These are phyloP conservation scores for Ramalina peruviana DNA, from an alignment of 495 filamentous ascomycete species.

Conservation along the genomic window DNA sequence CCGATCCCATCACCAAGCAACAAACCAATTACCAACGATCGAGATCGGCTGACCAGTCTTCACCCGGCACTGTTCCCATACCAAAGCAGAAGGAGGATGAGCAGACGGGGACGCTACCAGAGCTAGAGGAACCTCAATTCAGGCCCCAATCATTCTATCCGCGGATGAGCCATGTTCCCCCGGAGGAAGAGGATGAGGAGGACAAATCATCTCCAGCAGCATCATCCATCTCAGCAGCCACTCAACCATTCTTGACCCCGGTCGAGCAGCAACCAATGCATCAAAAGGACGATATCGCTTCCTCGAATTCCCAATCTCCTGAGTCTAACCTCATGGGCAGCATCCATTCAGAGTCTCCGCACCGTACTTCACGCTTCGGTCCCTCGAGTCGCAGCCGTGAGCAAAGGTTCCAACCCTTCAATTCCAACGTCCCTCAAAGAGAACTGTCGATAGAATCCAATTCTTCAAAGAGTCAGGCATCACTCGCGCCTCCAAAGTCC, in stretches of 20 bases:
- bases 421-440: constrained; percentile 18
- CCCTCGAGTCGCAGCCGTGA: constrained; percentile 1
- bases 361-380: constrained; percentile 4
- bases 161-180: constrained; percentile 49
- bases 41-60: constrained; percentile 25
- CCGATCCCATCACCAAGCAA: constrained; percentile 52
- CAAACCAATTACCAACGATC: constrained; percentile 66
- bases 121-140: constrained; percentile 44
- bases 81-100: constrained; percentile 27
- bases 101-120: constrained; percentile 27
- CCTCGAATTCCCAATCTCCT: constrained; percentile 35
- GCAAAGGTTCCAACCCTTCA: constrained; percentile 1
- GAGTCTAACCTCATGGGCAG: constrained; percentile 21
- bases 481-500: constrained; percentile 42
- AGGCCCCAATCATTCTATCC: constrained; percentile 64
- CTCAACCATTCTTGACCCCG: constrained; percentile 5
- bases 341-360: not conserved
- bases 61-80: constrained; percentile 18
- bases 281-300: constrained; percentile 26
- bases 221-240: not conserved
- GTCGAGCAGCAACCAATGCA: not conserved
- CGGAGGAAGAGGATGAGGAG: constrained; percentile 35
- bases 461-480: constrained; percentile 29
- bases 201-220: not conserved
- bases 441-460: constrained; percentile 32